phyloP scores from a whole-genome alignment of 768 basidiomycete species.

The Podaxis sp. region DNA sequence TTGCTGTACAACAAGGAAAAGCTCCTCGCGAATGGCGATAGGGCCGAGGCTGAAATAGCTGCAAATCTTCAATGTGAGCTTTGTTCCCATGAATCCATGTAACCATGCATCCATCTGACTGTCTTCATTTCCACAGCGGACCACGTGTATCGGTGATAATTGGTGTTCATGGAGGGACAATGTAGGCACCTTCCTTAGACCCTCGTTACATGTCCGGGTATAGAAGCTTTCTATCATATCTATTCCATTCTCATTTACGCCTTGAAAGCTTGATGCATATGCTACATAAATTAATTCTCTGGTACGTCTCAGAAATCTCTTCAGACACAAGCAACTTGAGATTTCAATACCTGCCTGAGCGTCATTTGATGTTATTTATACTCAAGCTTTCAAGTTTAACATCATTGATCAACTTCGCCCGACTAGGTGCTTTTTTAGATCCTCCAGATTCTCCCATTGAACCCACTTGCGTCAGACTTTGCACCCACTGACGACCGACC shows the following conservation, averaged over 20 bases:
- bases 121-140: slow-evolving; percentile 55
- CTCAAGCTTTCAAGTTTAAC: background rate
- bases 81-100: slow-evolving; percentile 1
- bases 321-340: background rate
- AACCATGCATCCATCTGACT: slow-evolving; percentile 24
- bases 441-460: slow-evolving; percentile 10
- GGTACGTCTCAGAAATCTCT: background rate
- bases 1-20: slow-evolving; percentile 99
- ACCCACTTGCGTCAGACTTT: background rate
- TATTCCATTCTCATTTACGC: slow-evolving; percentile 2
- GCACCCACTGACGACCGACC: background rate
- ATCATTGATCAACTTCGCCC: slow-evolving; percentile 12
- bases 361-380: slow-evolving; percentile 8
- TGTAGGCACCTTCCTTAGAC: slow-evolving; percentile 15
- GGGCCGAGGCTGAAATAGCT: slow-evolving; percentile 96
- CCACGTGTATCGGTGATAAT: slow-evolving; percentile 75
- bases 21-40: slow-evolving; percentile 92
- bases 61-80: slow-evolving; percentile 81
- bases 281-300: background rate
- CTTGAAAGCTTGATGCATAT: background rate
- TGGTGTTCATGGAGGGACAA: slow-evolving; percentile 13
- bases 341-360: background rate
- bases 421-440: slow-evolving; percentile 2
- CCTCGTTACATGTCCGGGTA: slow-evolving; percentile 14
- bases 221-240: slow-evolving; percentile 16